These are phyloP conservation scores for Phytomonas sp. DNA, from an alignment of 208 protist genomes.

Conservation along the genomic window DNA sequence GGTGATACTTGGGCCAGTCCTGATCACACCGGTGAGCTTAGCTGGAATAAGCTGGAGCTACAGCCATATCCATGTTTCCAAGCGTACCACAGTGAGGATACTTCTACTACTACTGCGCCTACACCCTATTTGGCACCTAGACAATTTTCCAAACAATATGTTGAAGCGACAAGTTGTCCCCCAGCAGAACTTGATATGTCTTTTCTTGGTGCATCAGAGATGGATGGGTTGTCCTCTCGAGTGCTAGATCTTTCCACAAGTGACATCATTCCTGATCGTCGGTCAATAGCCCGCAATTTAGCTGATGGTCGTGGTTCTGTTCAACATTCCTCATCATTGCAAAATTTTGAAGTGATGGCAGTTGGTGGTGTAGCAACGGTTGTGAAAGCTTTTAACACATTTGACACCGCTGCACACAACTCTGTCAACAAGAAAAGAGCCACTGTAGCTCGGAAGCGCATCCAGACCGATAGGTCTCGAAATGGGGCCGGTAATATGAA, in stretches of 20 bases:
- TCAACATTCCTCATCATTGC: slow-evolving; percentile 10
- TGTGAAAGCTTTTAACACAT: slow-evolving; percentile 35
- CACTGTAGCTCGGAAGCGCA: slow-evolving; percentile 12
- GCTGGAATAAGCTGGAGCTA: not conserved
- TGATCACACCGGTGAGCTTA: not conserved
- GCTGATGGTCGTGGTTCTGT: not conserved
- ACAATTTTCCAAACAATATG: not conserved
- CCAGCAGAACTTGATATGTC: not conserved
- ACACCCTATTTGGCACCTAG: not conserved
- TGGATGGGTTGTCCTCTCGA: not conserved
- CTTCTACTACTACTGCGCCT: not conserved
- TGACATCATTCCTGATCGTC: not conserved
- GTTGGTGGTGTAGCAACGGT: slow-evolving; percentile 2
- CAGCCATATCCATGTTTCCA: slow-evolving; percentile 2
- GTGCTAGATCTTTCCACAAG: not conserved
- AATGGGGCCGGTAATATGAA: not conserved
- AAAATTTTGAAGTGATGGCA: not conserved
- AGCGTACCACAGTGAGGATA: not conserved
- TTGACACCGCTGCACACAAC: slow-evolving; percentile 41
- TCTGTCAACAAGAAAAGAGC: slow-evolving; percentile 22
- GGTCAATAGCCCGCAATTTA: not conserved
- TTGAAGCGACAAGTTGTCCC: not conserved
- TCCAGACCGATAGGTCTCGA: not conserved
- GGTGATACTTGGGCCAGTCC: not conserved
- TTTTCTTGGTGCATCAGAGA: not conserved